Conservation (phyloP, 148 eudicot species). For the Rhododendron simsii region DNA sequence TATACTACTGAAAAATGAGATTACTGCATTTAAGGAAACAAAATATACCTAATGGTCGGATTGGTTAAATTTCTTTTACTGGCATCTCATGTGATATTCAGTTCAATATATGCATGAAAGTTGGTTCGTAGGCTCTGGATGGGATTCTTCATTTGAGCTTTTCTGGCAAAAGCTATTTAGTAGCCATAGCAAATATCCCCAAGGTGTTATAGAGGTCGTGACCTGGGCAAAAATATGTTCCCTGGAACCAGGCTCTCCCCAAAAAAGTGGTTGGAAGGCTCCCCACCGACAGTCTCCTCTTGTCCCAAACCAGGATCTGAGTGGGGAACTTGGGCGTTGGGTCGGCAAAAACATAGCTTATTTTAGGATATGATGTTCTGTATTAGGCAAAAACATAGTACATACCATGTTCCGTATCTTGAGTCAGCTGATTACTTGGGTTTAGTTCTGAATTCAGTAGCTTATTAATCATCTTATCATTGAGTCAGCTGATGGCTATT, state of each 20-base stretch:
- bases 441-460: not conserved
- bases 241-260: not conserved
- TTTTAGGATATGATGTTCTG: not conserved
- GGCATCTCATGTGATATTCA: not conserved
- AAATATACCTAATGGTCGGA: not conserved
- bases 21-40: not conserved
- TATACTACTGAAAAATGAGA: not conserved
- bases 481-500: constrained; percentile 18
- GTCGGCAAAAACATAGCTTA: not conserved
- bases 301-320: not conserved
- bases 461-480: constrained; percentile 15
- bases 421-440: not conserved
- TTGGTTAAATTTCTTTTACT: not conserved
- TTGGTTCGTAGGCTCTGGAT: not conserved
- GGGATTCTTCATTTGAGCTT: not conserved
- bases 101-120: not conserved
- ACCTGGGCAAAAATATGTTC: not conserved
- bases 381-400: not conserved
- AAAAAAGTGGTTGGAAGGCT: not conserved
- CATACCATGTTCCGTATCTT: not conserved
- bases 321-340: too few relatives aligned
- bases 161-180: not conserved
- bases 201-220: not conserved
- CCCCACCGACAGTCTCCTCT: not conserved
- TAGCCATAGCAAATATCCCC: not conserved